Evolutionary conservation across 129 eudicot genomes (phyloP), one percentile per base, ranked within the genome.

Genomic region (sunflower (Helianthus annuus)): DNA sequence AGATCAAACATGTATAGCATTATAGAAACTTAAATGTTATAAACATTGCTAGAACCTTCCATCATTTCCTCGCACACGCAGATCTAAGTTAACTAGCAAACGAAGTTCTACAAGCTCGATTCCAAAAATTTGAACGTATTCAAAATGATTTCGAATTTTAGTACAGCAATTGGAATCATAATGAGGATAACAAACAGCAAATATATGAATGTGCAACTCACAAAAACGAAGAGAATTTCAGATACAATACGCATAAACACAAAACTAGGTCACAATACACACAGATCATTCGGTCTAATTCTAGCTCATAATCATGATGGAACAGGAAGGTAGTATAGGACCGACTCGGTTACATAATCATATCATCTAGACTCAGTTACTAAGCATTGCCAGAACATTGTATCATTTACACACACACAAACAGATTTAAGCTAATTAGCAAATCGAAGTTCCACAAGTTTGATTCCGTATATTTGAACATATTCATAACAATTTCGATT

Each of bases 131-230:
- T 34, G 44, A 53, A 40, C 57, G 54, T 6, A n/a, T n/a, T 17
- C 13, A 4, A 1, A 49, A 73, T n/a, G 11, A 44, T 42, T 52
- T 9, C 11, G 5, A 69, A 9, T 14, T n/a, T 10, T 51, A 39
- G 53, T 52, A 15, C 5, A 52, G n/a, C 46, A 16, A 22, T 49
- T 14, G 29, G 36, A n/a, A 24, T 14, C 54, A 27, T 58, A 53
- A 53, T n/a, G 56, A 51, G 56, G 56, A 51, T n/a, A 51, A 63
- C 63, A 61, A 73, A 61, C 69, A 62, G 52, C 52, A 34, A 66
- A 53, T 5, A 12, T 17, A 38, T 19, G 53, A 16, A 73, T 61
- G 39, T 68, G 48, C 44, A 68, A 14, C 7, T 13, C 39, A 22
- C 12, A 10, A 45, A 48, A 29, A 42, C 72, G 53, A 61, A 53